phyloP scores from a whole-genome alignment of 1,284 basidiomycete species.

The Cystobasidiaceae sp. region DNA sequence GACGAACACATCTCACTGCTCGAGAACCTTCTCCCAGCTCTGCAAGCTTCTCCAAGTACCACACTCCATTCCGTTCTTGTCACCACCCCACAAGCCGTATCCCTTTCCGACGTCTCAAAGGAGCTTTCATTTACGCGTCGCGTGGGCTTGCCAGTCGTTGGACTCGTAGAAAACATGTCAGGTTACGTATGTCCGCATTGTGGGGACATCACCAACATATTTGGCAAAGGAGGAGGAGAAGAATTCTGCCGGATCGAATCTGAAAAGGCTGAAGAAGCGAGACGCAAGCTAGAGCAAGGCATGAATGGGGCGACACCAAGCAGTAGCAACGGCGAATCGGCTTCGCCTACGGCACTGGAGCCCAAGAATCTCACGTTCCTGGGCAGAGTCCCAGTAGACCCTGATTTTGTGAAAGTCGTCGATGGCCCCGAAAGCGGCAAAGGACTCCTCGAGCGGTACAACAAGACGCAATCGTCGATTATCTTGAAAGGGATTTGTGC shows the following conservation, averaged over 20 bases:
- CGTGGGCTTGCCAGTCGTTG: slow-evolving; percentile 79
- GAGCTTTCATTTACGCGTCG: slow-evolving; percentile 90
- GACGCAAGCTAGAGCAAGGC: slow-evolving; percentile 56
- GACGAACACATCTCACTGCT: slow-evolving; percentile 96
- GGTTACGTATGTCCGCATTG: slow-evolving; percentile 86
- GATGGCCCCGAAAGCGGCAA: slow-evolving; percentile 28
- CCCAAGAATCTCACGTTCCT: slow-evolving; percentile 56
- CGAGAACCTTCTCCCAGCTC: slow-evolving; percentile 81
- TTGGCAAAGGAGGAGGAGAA: slow-evolving; percentile 88
- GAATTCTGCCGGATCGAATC: slow-evolving; percentile 48
- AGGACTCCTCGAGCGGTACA: slow-evolving; percentile 28
- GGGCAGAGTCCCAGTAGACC: slow-evolving; percentile 89
- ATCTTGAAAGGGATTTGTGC: slow-evolving; percentile 28
- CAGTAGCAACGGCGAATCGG: neutral
- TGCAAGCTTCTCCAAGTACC: slow-evolving; percentile 34
- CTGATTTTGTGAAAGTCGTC: slow-evolving; percentile 65
- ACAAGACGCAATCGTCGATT: slow-evolving; percentile 16
- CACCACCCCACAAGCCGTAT: slow-evolving; percentile 95
- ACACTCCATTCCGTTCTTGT: slow-evolving; percentile 70
- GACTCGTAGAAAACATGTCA: slow-evolving; percentile 97
- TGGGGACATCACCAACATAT: slow-evolving; percentile 87
- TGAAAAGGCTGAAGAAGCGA: slow-evolving; percentile 28
- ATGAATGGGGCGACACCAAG: neutral
- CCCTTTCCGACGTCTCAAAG: slow-evolving; percentile 90
- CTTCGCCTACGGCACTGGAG: slow-evolving; percentile 54